phyloP scores from a whole-genome alignment of 495 filamentous ascomycete species.

The Talaromyces proteolyticus region DNA sequence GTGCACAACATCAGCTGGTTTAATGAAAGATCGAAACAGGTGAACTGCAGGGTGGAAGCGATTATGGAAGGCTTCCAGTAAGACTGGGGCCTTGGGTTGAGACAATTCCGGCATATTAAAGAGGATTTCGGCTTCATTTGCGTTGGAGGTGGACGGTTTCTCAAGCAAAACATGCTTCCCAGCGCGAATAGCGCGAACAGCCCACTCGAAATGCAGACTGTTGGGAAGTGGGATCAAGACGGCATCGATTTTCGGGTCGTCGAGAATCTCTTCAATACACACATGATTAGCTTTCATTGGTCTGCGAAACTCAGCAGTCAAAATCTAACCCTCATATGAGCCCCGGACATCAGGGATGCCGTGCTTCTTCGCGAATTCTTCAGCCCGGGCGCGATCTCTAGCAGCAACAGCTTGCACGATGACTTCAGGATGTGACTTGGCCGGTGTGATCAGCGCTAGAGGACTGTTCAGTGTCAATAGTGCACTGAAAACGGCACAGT shows the following conservation, averaged over 20 bases:
- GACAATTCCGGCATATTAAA: slow-evolving; percentile 31
- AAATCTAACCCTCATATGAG: slow-evolving; percentile 24
- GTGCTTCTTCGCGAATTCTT: slow-evolving; percentile 47
- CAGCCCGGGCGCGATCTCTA: slow-evolving; percentile 38
- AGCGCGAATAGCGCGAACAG: slow-evolving; percentile 39
- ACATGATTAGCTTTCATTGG: background rate
- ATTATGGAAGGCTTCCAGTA: slow-evolving; percentile 49
- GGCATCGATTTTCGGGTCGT: slow-evolving; percentile 43
- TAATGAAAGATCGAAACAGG: slow-evolving; percentile 34
- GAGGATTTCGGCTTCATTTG: slow-evolving; percentile 35
- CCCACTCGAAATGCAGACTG: slow-evolving; percentile 50
- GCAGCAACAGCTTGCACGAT: slow-evolving; percentile 51
- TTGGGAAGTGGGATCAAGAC: slow-evolving; percentile 50
- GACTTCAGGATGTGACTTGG: slow-evolving; percentile 47
- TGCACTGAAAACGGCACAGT: background rate
- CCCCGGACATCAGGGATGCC: slow-evolving; percentile 41
- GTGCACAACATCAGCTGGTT: slow-evolving; percentile 29
- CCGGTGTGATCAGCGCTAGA: slow-evolving; percentile 38
- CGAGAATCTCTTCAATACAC: slow-evolving; percentile 34
- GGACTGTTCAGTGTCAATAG: slow-evolving; percentile 26
- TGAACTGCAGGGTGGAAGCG: slow-evolving; percentile 42
- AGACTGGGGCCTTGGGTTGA: slow-evolving; percentile 18
- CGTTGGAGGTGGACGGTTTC: slow-evolving; percentile 49
- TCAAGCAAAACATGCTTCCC: slow-evolving; percentile 57
- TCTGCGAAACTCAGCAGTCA: background rate